Base-by-base conservation (phyloP, 352 stramenopile genomes). In the Pythium rhizo-oryzae region DNA sequence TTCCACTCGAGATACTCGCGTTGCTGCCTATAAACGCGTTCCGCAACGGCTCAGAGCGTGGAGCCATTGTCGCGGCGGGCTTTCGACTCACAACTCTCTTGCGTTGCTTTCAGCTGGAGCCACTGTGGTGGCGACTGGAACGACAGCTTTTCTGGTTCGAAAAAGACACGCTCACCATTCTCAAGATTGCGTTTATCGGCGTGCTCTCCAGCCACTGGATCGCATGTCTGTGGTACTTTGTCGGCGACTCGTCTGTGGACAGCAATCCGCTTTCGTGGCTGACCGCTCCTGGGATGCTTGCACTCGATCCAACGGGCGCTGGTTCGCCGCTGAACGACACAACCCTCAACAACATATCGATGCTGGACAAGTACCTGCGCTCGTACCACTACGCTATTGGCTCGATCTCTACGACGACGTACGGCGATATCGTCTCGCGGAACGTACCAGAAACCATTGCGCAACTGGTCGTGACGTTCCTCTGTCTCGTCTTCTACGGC, bases 401-500 rank as follows among this genome's bases (percentile, higher is more conserved):
- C 28, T 77, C 70, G 6, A 74, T 77, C 46, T 77, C 70, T 35
- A 74, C 70, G 15, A 68, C 65, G 18, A 74, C 70, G 28, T 77
- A 68, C 46, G 70, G 70, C 23, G 70, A 77, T 43, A 77, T 77
- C 37, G 49, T 59, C 18, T 71, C 70, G 28, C 65, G 65, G 6
- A 77, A 77, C 57, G 47, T 74, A 12, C 21, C 51, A 7, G 70
- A 77, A 58, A 77, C 70, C 1, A 7, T 74, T 8, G 65, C 35
- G 19, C 70, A 77, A 59, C 59, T 77, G 5, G 35, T 61, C 21
- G 37, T 77, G 18, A 74, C 65, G 2, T 77, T 74, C 23, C 56
- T 77, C 7, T 73, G 66, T 23, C 41, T 77, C n/a, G 70, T 74
- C 18, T 77, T 77, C 50, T 77, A 74, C 50, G 70, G 70, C 33